Evolutionary conservation across 441 rosid genomes (phyloP), one percentile per base, ranked within the genome.

Genomic region (Hura crepitans): DNA sequence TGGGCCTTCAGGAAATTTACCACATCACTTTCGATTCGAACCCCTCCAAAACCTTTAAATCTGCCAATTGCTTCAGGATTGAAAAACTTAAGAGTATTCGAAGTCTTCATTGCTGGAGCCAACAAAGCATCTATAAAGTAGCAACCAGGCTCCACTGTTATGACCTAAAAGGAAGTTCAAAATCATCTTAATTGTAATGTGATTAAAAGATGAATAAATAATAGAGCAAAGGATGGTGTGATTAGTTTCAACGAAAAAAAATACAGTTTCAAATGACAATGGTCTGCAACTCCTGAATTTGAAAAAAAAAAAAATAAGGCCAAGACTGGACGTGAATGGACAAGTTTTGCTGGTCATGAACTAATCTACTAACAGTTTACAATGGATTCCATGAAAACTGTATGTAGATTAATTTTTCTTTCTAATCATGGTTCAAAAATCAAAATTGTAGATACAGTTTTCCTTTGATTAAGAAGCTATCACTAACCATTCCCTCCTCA

Each of bases 141-240:
- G 81, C 98, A 94, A 62, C 96, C 97, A 35, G 97, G 98, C 84
- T 94, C 98, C 83, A 91, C 98, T 9, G 98, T 91, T 65, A 91
- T 91, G 50, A 94, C 98, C 98, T 94, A 66, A 84, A 68, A 15
- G 78, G 9, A 47, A 49, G 51, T 33, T 80, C 33, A 69, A 74
- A 46, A 43, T 56, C 27, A 23, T 56, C 33, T 55, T 30, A 17
- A 55, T 22, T 25, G 22, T n/a, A 23, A 17, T 39, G 27, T 37
- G 33, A 43, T 43, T 43, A 63, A 42, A 22, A 30, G 2, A 42
- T 43, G 20, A 15, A 10, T 50, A 27, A 43, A n/a, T 27, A 14
- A 30, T 12, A 9, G 10, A 43, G 14, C 27, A 2, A 69, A 58
- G 5, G 50, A 37, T 54, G 17, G 39, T 27, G 23, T 23, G 20